Percentiles rank a stretch among this genome's conserved stretches.
phyloP scores from a whole-genome alignment of 75 land plant genomes.

The Pinus taeda region DNA sequence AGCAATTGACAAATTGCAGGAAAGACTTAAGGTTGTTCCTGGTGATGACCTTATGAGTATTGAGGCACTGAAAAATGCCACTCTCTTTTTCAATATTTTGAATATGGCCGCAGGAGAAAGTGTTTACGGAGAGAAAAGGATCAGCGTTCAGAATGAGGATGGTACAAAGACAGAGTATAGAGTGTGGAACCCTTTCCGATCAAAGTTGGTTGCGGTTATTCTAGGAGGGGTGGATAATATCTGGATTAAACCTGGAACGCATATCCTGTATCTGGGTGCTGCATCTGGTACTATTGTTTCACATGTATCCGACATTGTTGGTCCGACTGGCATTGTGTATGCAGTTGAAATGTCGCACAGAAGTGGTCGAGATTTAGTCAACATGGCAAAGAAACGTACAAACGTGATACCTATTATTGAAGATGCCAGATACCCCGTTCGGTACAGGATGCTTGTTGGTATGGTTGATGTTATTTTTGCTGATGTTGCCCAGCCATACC shows the following conservation, averaged over 20 bases:
- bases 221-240: conserved; percentile 92
- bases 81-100: no score
- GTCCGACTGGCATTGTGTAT: conserved; percentile 88
- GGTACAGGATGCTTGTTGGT: conserved; percentile 89
- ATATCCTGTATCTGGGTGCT: conserved; percentile 87
- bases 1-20: no score
- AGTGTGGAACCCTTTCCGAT: conserved; percentile 92
- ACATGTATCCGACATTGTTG: conserved; percentile 92
- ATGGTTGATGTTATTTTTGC: conserved; percentile 99
- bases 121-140: no score
- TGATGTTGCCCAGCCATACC: conserved; percentile 98
- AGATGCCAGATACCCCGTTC: conserved; percentile 88
- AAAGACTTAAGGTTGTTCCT: no score
- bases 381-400: conserved; percentile 98
- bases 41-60: no score
- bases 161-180: conserved; percentile 86
- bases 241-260: conserved; percentile 89
- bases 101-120: no score
- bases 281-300: conserved; percentile 94
- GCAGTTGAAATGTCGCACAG: conserved; percentile 96
- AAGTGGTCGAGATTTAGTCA: conserved; percentile 93
- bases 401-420: conserved; percentile 97
- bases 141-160: conserved; percentile 59
- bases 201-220: conserved; percentile 89
- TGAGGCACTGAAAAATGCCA: no score